Conservation (phyloP, 345 rosid species). For the Zanthoxylum bungeanum region DNA sequence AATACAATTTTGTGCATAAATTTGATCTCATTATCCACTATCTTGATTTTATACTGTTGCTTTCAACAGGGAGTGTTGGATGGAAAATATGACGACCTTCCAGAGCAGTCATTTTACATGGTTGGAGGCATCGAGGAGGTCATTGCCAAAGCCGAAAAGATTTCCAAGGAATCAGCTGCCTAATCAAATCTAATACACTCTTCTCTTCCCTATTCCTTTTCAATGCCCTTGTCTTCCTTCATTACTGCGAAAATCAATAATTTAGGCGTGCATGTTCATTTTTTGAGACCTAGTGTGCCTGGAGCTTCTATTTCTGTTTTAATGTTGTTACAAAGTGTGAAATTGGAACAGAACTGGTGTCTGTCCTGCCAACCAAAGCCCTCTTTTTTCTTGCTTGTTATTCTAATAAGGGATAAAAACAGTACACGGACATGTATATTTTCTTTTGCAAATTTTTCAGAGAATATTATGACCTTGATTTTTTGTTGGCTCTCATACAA, state of each 20-base stretch:
- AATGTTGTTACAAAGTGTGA: constrained; percentile 22
- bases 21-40: not conserved
- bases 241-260: constrained; percentile 24
- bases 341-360: constrained; percentile 20
- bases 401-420: constrained; percentile 20
- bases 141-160: constrained; percentile 81
- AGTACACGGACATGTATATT: constrained; percentile 21
- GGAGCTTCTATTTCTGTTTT: constrained; percentile 20
- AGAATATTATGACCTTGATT: no score
- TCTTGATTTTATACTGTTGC: not conserved
- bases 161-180: constrained; percentile 63
- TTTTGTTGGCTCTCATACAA: no score
- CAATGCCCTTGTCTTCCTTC: constrained; percentile 14
- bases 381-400: constrained; percentile 8
- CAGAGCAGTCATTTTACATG: constrained; percentile 86
- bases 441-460: constrained; percentile 11
- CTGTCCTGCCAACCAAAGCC: constrained; percentile 4
- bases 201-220: constrained; percentile 12
- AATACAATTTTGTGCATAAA: not conserved
- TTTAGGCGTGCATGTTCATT: constrained; percentile 28
- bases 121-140: constrained; percentile 88
- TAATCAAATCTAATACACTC: constrained; percentile 17
- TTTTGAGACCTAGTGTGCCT: constrained; percentile 20
- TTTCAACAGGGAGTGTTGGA: constrained; percentile 71
- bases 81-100: constrained; percentile 77